These are phyloP conservation scores for Castanopsis chinensis DNA, from an alignment of 306 rosid species.

Conservation along the genomic window DNA sequence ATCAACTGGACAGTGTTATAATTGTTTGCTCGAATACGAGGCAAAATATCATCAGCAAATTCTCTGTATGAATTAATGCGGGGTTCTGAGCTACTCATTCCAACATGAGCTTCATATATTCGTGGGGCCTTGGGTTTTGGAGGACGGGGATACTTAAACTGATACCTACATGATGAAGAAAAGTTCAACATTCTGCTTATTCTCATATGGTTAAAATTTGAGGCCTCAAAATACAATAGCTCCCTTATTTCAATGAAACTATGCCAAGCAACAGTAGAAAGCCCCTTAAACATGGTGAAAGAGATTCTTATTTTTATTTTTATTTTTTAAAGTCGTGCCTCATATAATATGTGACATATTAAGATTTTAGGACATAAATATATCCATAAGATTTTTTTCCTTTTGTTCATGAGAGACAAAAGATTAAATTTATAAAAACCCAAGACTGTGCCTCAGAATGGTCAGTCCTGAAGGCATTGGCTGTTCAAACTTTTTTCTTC, in stretches of 20 bases:
- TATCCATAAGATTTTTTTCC: too few relatives aligned
- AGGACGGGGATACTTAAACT: constrained; percentile 73
- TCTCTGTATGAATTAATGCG: constrained; percentile 77
- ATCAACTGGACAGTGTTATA: constrained; percentile 93
- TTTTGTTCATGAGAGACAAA: too few relatives aligned
- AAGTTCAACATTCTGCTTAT: background rate
- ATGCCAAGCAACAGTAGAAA: background rate
- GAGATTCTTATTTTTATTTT: background rate
- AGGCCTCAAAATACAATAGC: background rate
- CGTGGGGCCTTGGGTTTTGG: constrained; percentile 72
- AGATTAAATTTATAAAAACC: too few relatives aligned
- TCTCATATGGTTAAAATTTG: background rate
- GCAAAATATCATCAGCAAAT: constrained; percentile 86
- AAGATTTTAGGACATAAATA: background rate
- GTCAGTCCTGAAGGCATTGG: constrained; percentile 1
- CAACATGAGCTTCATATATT: constrained; percentile 94
- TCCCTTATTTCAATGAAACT: background rate
- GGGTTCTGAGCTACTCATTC: constrained; percentile 97
- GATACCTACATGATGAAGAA: constrained; percentile 52
- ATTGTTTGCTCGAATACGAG: constrained; percentile 81
- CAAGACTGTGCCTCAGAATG: background rate
- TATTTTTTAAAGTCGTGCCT: background rate
- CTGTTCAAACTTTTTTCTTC: constrained; percentile 15
- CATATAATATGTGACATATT: background rate
- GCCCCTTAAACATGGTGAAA: background rate